Percentiles rank a stretch among this genome's conserved stretches.
Evolutionary conservation across 1,284 basidiomycete species (phyloP).

Genomic region (Xerocomus minutiporus): DNA sequence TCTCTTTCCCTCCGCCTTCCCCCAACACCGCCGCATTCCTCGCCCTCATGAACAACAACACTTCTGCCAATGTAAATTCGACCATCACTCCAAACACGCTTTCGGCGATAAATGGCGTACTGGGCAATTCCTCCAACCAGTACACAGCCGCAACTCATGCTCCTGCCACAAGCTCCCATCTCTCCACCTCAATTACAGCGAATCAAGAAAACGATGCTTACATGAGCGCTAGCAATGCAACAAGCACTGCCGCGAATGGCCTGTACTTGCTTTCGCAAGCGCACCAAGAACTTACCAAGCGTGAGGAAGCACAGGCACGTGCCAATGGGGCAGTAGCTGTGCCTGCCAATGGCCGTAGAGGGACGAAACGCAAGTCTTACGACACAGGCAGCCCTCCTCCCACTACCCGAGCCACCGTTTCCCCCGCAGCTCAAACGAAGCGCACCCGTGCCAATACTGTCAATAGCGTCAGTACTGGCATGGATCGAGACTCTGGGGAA

Average conservation of each 20-base stretch:
- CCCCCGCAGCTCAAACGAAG: conserved; percentile 34
- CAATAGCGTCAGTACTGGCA: conserved; percentile 28
- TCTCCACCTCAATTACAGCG: conserved; percentile 33
- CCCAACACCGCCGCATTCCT: conserved; percentile 93
- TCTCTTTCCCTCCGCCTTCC: conserved; percentile 77
- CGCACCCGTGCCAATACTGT: conserved; percentile 43
- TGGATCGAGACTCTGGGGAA: conserved; percentile 33
- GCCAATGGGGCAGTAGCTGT: conserved; percentile 32
- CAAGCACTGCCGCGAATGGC: conserved; percentile 76
- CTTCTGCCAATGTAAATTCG: conserved; percentile 54
- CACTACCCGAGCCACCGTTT: conserved; percentile 18
- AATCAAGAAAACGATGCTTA: conserved; percentile 37
- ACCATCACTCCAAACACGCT: conserved; percentile 92
- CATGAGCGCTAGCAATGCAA: conserved; percentile 45
- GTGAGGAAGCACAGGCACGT: conserved; percentile 72
- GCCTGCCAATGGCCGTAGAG: conserved; percentile 43
- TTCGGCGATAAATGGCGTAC: conserved; percentile 73
- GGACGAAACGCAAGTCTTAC: conserved; percentile 64
- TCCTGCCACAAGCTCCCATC: conserved; percentile 28
- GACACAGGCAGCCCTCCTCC: conserved; percentile 42
- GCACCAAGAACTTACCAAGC: conserved; percentile 93
- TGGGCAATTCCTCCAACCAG: conserved; percentile 38
- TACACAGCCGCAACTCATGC: conserved; percentile 29
- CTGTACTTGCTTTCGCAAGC: conserved; percentile 91
- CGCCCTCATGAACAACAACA: conserved; percentile 78